phyloP scores from a whole-genome alignment of 1,284 basidiomycete species.

The Ganoderma lingzhi region DNA sequence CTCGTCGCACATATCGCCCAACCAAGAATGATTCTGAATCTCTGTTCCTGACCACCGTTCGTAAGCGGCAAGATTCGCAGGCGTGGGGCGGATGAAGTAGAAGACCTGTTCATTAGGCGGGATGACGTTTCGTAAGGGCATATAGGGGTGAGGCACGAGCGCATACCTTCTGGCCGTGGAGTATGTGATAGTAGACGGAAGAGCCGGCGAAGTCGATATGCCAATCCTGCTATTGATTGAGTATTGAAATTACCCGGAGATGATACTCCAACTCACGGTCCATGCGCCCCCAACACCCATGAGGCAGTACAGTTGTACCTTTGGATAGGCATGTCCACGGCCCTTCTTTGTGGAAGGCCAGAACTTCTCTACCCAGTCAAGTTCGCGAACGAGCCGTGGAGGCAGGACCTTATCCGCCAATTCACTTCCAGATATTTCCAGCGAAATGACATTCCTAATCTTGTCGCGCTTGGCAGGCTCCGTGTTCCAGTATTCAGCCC shows the following conservation, averaged over 20 bases:
- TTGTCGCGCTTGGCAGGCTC: constrained; percentile 77
- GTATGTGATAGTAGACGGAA: constrained; percentile 93
- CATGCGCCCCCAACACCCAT: constrained; percentile 90
- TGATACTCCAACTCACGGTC: constrained; percentile 69
- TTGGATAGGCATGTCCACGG: constrained; percentile 83
- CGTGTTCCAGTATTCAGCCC: constrained; percentile 87
- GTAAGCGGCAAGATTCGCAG: constrained; percentile 88
- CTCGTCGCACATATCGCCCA: constrained; percentile 90
- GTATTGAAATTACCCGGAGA: constrained; percentile 13
- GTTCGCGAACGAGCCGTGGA: constrained; percentile 85
- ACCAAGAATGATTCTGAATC: constrained; percentile 87
- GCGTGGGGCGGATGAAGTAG: constrained; percentile 93
- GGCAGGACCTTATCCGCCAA: constrained; percentile 75
- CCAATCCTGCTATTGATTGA: constrained; percentile 83
- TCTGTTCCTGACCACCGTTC: constrained; percentile 92
- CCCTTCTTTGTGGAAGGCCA: constrained; percentile 86
- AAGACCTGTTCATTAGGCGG: constrained; percentile 68
- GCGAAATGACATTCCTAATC: constrained; percentile 57
- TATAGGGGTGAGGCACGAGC: not conserved
- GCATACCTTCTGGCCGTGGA: constrained; percentile 80
- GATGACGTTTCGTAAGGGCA: constrained; percentile 20
- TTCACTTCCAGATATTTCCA: constrained; percentile 48
- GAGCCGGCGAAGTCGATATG: constrained; percentile 96
- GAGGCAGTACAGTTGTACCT: constrained; percentile 95
- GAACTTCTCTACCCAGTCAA: constrained; percentile 97